phyloP scores from a whole-genome alignment of 768 basidiomycete species.

The Naganishia kalamii region DNA sequence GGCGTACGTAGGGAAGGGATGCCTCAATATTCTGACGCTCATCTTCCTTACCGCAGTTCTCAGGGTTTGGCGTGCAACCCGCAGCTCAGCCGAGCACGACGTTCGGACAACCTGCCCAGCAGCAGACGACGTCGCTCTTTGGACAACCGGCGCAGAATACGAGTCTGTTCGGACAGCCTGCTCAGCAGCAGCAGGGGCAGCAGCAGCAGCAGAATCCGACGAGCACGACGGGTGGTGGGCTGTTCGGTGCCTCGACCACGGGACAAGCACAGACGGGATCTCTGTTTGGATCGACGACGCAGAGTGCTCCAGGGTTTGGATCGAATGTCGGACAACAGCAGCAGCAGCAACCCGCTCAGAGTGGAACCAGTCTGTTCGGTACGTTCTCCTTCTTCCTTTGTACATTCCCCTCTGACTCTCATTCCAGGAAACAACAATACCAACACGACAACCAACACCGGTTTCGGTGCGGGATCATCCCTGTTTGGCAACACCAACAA shows the following conservation, averaged over 20 bases:
- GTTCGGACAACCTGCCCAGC: neutral
- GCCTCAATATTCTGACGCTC: neutral
- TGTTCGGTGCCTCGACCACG: neutral
- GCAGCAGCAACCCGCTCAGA: conserved; percentile 16
- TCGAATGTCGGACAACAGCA: conserved; percentile 13
- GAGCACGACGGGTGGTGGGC: neutral
- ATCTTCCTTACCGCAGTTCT: neutral
- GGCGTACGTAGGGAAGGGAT: neutral
- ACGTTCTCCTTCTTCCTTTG: neutral
- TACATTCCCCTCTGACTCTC: neutral
- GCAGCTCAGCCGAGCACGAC: neutral
- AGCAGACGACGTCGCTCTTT: neutral
- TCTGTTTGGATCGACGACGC: conserved; percentile 5
- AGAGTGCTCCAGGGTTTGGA: neutral
- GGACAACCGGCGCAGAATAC: neutral
- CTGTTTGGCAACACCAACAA: conserved; percentile 12
- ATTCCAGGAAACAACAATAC: neutral
- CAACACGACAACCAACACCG: conserved; percentile 3
- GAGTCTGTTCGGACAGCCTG: neutral
- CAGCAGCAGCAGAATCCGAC: neutral
- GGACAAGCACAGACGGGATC: neutral
- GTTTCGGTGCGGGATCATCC: neutral
- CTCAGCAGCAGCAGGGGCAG: neutral
- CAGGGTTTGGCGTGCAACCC: neutral
- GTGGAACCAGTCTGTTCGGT: conserved; percentile 9